Percentiles rank a stretch among this genome's conserved stretches.
phyloP scores from a whole-genome alignment of 2,329 filamentous ascomycete species.

The Thielaviopsis cerberus region DNA sequence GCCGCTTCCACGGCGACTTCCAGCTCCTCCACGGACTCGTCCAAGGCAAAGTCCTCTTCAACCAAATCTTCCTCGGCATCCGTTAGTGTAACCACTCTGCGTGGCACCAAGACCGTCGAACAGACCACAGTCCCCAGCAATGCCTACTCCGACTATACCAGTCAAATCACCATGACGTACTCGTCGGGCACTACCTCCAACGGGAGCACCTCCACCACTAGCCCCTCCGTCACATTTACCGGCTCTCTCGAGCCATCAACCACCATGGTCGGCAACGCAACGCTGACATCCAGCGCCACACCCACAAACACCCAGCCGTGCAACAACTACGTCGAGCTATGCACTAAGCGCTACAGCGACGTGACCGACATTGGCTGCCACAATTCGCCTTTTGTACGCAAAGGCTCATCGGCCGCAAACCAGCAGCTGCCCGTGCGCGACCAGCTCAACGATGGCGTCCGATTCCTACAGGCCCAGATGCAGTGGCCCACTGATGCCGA shows the following conservation, averaged over 20 bases:
- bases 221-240: conserved; percentile 24
- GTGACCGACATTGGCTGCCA: conserved; percentile 62
- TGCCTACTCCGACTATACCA: conserved; percentile 26
- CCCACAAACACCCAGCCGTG: conserved; percentile 60
- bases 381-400: conserved; percentile 59
- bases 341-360: conserved; percentile 58
- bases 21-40: not conserved
- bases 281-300: conserved; percentile 21
- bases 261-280: conserved; percentile 22
- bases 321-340: conserved; percentile 64
- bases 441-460: conserved; percentile 62
- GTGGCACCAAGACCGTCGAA: conserved; percentile 23
- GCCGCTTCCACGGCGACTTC: not conserved
- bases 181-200: conserved; percentile 13
- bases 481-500: conserved; percentile 32
- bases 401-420: conserved; percentile 57
- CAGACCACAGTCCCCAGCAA: conserved; percentile 24
- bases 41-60: not conserved
- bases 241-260: conserved; percentile 26
- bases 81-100: conserved; percentile 20
- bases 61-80: not conserved
- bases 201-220: conserved; percentile 15
- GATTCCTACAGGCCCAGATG: conserved; percentile 45
- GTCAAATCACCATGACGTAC: conserved; percentile 22
- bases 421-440: conserved; percentile 47